phyloP scores from a whole-genome alignment of 345 rosid species.

The Stellera chamaejasme region DNA sequence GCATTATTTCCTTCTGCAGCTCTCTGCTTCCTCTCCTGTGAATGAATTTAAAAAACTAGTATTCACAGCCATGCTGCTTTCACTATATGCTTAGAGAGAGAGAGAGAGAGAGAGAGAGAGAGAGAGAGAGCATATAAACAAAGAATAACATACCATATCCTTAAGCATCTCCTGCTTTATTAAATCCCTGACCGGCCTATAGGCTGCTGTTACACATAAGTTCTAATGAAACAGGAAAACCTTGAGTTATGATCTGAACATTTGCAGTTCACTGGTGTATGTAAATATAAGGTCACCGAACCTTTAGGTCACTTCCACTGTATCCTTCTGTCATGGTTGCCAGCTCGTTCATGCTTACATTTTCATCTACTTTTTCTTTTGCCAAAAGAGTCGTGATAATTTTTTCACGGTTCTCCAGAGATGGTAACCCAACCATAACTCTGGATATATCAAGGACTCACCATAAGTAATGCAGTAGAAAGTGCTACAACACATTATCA shows the following conservation, averaged over 20 bases:
- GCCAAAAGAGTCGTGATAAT: conserved; percentile 56
- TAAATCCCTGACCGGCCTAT: conserved; percentile 76
- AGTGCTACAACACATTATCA: too few species aligned
- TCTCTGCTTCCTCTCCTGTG: conserved; percentile 54
- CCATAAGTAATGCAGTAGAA: too few species aligned
- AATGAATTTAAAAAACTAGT: not conserved
- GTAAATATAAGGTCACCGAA: conserved; percentile 5
- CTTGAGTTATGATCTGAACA: not conserved
- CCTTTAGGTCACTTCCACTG: conserved; percentile 88
- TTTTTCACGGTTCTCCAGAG: conserved; percentile 61
- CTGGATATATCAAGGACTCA: conserved; percentile 16
- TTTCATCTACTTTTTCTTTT: conserved; percentile 58
- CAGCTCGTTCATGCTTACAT: conserved; percentile 63
- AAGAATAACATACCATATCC: conserved; percentile 31
- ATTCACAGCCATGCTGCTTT: too few species aligned
- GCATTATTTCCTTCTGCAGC: conserved; percentile 27
- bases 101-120: not conserved
- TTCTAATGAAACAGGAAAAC: conserved; percentile 33
- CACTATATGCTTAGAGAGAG: too few species aligned
- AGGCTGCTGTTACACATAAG: conserved; percentile 87
- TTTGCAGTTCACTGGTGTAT: not conserved
- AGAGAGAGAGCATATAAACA: not conserved
- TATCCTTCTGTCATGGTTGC: conserved; percentile 76
- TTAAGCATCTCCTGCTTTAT: conserved; percentile 73
- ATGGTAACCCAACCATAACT: conserved; percentile 77